Percentiles rank a stretch among this genome's conserved stretches.
These are phyloP conservation scores for Erodium chrysanthum DNA, from an alignment of 441 rosid species.

Conservation along the genomic window DNA sequence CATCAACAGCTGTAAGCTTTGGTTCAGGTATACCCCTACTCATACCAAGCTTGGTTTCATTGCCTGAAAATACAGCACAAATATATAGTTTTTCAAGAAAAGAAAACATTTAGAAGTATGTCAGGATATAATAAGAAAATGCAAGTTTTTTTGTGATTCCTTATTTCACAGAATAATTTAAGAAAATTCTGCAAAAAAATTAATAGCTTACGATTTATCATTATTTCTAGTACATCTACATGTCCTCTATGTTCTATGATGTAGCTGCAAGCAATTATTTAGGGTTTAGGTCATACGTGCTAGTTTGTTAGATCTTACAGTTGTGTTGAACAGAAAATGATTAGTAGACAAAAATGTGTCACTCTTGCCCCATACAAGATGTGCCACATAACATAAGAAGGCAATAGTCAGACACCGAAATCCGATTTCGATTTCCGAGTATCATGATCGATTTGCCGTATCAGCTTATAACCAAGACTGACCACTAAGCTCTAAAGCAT, in stretches of 20 bases:
- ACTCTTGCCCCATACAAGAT: no score
- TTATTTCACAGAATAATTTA: not conserved
- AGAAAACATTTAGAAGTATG: not conserved
- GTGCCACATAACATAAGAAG: no score
- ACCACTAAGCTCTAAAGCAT: no score
- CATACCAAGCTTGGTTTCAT: slow-evolving; percentile 98
- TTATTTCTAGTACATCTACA: no score
- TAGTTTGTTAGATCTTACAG: no score
- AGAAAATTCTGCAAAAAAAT: not conserved
- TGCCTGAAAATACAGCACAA: slow-evolving; percentile 38
- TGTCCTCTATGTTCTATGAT: not conserved
- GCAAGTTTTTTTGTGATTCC: not conserved
- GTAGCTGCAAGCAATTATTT: not conserved
- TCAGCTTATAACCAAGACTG: no score
- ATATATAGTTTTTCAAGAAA: slow-evolving; percentile 5
- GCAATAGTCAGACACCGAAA: no score
- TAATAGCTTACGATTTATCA: no score
- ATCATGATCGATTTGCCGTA: no score
- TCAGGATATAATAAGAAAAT: not conserved
- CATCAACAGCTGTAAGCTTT: slow-evolving; percentile 98
- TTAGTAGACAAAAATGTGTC: no score
- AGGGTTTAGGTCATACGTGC: not conserved
- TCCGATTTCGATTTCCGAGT: no score
- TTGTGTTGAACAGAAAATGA: no score
- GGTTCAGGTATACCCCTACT: slow-evolving; percentile 95